Evolutionary conservation across 768 basidiomycete genomes (phyloP).

Genomic region (Obba rivulosa): DNA sequence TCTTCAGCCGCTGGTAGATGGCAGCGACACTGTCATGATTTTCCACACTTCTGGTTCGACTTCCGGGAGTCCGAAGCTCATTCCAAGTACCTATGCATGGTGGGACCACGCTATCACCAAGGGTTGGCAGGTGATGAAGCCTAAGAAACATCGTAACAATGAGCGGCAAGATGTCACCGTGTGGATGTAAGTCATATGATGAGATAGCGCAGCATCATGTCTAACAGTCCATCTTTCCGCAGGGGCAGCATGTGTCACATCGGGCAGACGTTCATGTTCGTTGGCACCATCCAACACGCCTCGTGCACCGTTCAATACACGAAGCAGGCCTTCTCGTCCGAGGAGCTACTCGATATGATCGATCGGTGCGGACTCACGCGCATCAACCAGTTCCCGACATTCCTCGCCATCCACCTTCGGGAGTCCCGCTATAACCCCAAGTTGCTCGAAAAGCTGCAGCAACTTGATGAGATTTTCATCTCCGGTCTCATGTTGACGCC

Average conservation of each 20-base stretch:
- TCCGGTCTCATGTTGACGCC: slow-evolving; percentile 27
- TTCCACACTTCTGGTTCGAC: slow-evolving; percentile 83
- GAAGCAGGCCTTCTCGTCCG: slow-evolving; percentile 21
- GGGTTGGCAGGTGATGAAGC: slow-evolving; percentile 37
- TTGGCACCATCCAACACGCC: slow-evolving; percentile 21
- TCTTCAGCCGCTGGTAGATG: slow-evolving; percentile 25
- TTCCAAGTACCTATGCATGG: slow-evolving; percentile 71
- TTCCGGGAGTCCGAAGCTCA: slow-evolving; percentile 75
- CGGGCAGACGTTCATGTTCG: slow-evolving; percentile 60
- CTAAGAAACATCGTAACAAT: slow-evolving; percentile 38
- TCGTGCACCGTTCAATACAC: slow-evolving; percentile 23
- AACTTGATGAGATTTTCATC: slow-evolving; percentile 24
- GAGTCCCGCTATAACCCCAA: slow-evolving; percentile 57
- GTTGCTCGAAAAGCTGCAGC: slow-evolving; percentile 30
- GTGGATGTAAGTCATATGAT: slow-evolving; percentile 55
- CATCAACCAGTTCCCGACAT: slow-evolving; percentile 25
- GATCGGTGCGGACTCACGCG: slow-evolving; percentile 42
- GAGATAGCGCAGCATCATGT: background rate
- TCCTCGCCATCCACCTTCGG: slow-evolving; percentile 24
- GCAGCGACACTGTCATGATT: slow-evolving; percentile 51
- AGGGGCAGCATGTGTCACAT: slow-evolving; percentile 87
- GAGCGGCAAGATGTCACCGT: slow-evolving; percentile 59
- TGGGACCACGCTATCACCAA: slow-evolving; percentile 54
- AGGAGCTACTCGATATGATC: slow-evolving; percentile 39
- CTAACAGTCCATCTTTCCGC: slow-evolving; percentile 5